Base-by-base conservation (phyloP, 225 moss, liverwort and hornwort genomes). In the Lunularia cruciata region DNA sequence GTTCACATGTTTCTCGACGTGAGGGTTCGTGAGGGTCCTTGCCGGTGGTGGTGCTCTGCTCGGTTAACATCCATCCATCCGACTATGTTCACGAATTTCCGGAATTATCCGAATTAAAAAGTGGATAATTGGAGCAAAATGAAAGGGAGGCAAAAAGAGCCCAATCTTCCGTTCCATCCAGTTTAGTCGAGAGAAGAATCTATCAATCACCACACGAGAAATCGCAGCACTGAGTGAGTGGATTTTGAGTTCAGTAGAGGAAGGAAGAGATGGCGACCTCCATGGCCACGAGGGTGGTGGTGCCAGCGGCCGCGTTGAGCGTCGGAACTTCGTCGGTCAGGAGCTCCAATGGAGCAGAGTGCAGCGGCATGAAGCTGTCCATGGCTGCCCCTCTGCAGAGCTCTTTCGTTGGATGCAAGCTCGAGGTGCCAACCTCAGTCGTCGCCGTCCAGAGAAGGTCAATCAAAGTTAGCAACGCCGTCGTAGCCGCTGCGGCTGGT, bases 351-450 rank as follows among this genome's bases (percentile, higher is more conserved):
- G 47, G 30, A 3, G 65, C 65, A 43, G 65, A 65, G 9, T 33
- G 47, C 47, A 47, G 65, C 18, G 20, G 45, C 11, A 11, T 8
- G 3, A 65, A 47, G 22, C 30, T 48, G 47, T 47, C 27, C 8
- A 47, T 65, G 46, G 65, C 47, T 28, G 36, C 36, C 25, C 54
- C 37, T 36, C 32, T 54, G 35, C 52, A 53, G 53, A 68, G 68
- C 37, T 68, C 68, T 13, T 68, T 68, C 52, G 68, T 68, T 9
- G 68, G 68, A 53, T 68, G 68, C 38, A 68, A 68, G 37, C 22
- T 68, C 38, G 53, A 51, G 22, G 20, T 38, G 37, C 68, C 68
- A 11, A 23, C 13, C 63, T 46, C 65, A 0, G 18, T 48, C 16
- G 65, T 47, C 4, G 39, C 26, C 22, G 46, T 12, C n/a, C 46